Base-by-base conservation (phyloP, 495 filamentous ascomycete species). In the Penicillium chermesinum region DNA sequence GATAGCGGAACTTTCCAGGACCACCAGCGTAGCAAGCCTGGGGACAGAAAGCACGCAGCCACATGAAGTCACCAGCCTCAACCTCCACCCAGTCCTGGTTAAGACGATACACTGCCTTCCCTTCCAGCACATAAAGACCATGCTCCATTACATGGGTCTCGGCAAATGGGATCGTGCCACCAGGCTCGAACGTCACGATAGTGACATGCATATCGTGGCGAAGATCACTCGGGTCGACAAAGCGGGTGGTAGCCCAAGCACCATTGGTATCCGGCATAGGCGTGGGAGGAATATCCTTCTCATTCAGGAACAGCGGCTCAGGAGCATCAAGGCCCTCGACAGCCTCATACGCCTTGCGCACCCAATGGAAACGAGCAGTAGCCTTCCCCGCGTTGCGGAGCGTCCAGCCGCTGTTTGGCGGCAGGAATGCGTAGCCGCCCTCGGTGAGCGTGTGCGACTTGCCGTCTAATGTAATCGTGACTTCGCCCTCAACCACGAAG, bases 71-170 rank as follows among this genome's bases (percentile, higher is more conserved):
- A 41, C 60, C 60, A 0, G 60, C 60, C 37, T 63, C 60, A 20
- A 63, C 57, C 49, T 63, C 60, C 10, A 63, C 60, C 57, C 60
- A 63, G 42, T 63, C 60, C 50, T 63, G 59, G 14, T 63, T 63
- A 0, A 63, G 57, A 2, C 59, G 54, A 39, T 63, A 63, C 7
- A 63, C 59, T 17, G 59, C 59, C 41, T 63, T 63, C 21, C 59
- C 57, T 40, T 63, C 59, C 36, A 63, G 33, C 2, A 63, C 57
- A 40, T 63, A 63, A 22, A 61, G 46, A 6, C 58, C 58, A 15
- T 61, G 58, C 35, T 61, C 58, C 58, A 61, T 61, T 22, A 61
- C 58, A 19, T 61, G 58, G 10, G 58, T 61, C 40, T 61, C 58
- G 0, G 58, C 58, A 21, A 61, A 61, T 6, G 58, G 58, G 18